Conservation (phyloP, 768 basidiomycete genomes). For the Mycena olivaceomarginata region DNA sequence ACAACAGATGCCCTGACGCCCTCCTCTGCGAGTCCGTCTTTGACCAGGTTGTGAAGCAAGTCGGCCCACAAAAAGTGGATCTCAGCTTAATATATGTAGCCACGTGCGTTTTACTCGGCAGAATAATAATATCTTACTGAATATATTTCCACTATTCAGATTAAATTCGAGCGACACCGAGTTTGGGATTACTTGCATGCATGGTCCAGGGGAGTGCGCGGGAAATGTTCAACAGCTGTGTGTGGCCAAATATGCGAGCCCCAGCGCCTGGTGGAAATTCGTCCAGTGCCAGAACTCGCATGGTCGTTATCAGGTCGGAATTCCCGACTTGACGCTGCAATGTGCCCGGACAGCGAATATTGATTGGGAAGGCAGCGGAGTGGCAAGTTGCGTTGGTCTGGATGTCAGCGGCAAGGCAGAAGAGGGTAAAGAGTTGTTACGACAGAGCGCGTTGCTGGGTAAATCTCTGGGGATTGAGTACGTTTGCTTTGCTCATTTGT, state of each 20-base stretch:
- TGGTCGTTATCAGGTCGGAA: slow-evolving; percentile 78
- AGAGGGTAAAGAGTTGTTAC: slow-evolving; percentile 81
- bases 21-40: slow-evolving; percentile 87
- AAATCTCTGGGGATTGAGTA: slow-evolving; percentile 75
- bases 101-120: slow-evolving; percentile 66
- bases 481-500: slow-evolving; percentile 36
- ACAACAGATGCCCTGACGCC: slow-evolving; percentile 82
- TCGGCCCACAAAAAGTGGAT: slow-evolving; percentile 76
- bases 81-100: slow-evolving; percentile 85
- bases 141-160: slow-evolving; percentile 56
- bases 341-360: slow-evolving; percentile 81
- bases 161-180: slow-evolving; percentile 77
- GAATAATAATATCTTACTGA: slow-evolving; percentile 17
- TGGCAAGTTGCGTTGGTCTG: slow-evolving; percentile 75
- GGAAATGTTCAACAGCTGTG: slow-evolving; percentile 95
- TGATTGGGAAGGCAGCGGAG: slow-evolving; percentile 79
- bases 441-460: slow-evolving; percentile 71
- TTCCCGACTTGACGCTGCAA: slow-evolving; percentile 74
- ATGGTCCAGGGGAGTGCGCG: slow-evolving; percentile 88
- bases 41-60: slow-evolving; percentile 79
- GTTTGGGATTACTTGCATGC: slow-evolving; percentile 89
- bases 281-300: slow-evolving; percentile 87
- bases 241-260: slow-evolving; percentile 73
- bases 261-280: slow-evolving; percentile 85
- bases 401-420: slow-evolving; percentile 77